Conservation (phyloP, 2,329 filamentous ascomycete species). For the Akanthomyces dipterigenus region DNA sequence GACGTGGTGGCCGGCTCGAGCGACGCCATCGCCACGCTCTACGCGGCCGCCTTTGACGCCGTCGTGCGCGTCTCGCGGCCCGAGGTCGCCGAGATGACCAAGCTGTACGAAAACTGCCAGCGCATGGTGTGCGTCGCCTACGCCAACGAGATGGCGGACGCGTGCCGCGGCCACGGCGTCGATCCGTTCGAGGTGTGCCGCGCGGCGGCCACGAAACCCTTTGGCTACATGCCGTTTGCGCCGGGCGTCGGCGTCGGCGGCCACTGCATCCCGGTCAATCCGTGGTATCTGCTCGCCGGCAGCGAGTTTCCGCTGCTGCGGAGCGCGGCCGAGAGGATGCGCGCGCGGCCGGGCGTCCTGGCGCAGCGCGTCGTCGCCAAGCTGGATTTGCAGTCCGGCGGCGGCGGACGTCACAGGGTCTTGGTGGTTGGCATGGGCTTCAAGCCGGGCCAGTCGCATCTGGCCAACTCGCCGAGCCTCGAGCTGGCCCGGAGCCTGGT, state of each 20-base stretch:
- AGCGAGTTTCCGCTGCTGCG: constrained; percentile 40
- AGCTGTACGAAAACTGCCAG: constrained; percentile 53
- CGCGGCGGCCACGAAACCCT: constrained; percentile 45
- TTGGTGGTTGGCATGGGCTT: constrained; percentile 44
- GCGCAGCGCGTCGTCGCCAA: constrained; percentile 28
- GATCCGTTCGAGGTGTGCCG: constrained; percentile 44
- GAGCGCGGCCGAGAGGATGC: constrained; percentile 37
- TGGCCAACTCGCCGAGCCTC: constrained; percentile 41
- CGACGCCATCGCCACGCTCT: constrained; percentile 36
- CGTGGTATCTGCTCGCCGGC: constrained; percentile 44
- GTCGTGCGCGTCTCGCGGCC: constrained; percentile 43
- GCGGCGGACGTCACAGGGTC: constrained; percentile 21
- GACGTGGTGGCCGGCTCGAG: constrained; percentile 39
- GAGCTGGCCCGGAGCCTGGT: constrained; percentile 33
- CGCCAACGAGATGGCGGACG: constrained; percentile 51
- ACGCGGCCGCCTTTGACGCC: constrained; percentile 39
- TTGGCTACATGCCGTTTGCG: constrained; percentile 42
- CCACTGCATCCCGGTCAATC: constrained; percentile 51
- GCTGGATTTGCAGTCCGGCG: neutral
- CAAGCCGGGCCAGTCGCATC: constrained; percentile 41
- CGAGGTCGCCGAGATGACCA: constrained; percentile 52
- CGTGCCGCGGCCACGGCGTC: constrained; percentile 38
- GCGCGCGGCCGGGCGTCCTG: constrained; percentile 32
- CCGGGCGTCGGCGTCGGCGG: constrained; percentile 47
- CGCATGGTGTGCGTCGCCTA: constrained; percentile 49